Evolutionary conservation across 345 rosid species (phyloP).

Genomic region (Gossypium sturtianum): DNA sequence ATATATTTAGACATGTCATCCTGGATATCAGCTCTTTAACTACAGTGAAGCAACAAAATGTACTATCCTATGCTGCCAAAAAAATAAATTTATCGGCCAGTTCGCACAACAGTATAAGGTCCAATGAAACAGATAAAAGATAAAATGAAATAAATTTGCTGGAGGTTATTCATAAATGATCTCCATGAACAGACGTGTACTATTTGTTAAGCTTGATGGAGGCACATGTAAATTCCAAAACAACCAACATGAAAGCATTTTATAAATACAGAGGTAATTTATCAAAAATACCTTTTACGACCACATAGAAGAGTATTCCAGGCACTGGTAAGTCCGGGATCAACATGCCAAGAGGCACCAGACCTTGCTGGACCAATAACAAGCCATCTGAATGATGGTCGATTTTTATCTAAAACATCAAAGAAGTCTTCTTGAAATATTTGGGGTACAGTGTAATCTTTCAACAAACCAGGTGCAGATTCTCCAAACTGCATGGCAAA

Average conservation of each 20-base stretch:
- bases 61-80: not conserved
- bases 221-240: not conserved
- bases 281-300: conserved; percentile 65
- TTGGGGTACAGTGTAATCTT: conserved; percentile 76
- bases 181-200: not conserved
- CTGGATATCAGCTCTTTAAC: conserved; percentile 12
- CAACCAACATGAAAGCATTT: not conserved
- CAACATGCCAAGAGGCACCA: conserved; percentile 99
- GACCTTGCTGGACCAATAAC: conserved; percentile 96
- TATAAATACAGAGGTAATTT: not conserved
- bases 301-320: conserved; percentile 96
- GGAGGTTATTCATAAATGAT: not conserved
- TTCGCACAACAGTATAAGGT: not conserved
- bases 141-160: not conserved
- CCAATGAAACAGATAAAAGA: not conserved
- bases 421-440: conserved; percentile 88
- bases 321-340: conserved; percentile 96
- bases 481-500: conserved; percentile 76
- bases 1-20: conserved; percentile 7
- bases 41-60: conserved; percentile 7
- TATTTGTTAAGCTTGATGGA: not conserved
- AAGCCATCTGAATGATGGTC: conserved; percentile 92
- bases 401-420: conserved; percentile 63
- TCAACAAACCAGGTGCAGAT: conserved; percentile 63
- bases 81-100: not conserved